A percentile compares a stretch with the other conserved stretches of the same genome.
Conservation (phyloP, 2,329 filamentous ascomycete species). For the Fusarium sp. region DNA sequence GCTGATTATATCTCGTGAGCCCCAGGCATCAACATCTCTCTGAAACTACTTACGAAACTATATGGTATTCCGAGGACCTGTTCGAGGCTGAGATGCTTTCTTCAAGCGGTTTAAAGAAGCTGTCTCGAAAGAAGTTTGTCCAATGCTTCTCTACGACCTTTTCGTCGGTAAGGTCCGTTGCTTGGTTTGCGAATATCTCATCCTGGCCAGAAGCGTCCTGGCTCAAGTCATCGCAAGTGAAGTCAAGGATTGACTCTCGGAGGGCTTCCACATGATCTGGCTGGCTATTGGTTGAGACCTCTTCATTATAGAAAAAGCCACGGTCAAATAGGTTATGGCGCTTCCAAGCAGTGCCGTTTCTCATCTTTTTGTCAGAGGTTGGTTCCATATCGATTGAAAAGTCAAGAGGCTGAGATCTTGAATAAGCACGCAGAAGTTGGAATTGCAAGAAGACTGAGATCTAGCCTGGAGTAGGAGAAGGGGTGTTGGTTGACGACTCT, state of each 20-base stretch:
- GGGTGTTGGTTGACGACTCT: neutral
- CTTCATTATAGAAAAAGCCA: neutral
- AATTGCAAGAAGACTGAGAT: neutral
- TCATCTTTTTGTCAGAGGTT: neutral
- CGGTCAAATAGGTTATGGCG: neutral
- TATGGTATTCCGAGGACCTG: neutral
- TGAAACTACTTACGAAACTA: neutral
- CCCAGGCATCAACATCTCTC: accelerated
- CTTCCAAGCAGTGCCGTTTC: neutral
- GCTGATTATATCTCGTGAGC: neutral
- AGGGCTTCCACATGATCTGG: neutral
- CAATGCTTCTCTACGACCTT: accelerated
- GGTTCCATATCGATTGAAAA: neutral
- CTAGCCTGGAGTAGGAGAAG: too few species aligned
- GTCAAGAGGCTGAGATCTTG: neutral
- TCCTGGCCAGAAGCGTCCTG: neutral
- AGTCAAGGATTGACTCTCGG: neutral
- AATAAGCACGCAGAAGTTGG: accelerated
- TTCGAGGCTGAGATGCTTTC: neutral
- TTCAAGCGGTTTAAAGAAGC: neutral
- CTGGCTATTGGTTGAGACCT: neutral
- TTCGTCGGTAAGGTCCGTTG: neutral
- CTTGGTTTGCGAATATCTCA: neutral
- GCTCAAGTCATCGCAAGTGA: neutral
- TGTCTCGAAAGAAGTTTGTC: neutral